Evolutionary conservation across 495 filamentous ascomycete genomes (phyloP).

Genomic region (Apodospora peruviana): DNA sequence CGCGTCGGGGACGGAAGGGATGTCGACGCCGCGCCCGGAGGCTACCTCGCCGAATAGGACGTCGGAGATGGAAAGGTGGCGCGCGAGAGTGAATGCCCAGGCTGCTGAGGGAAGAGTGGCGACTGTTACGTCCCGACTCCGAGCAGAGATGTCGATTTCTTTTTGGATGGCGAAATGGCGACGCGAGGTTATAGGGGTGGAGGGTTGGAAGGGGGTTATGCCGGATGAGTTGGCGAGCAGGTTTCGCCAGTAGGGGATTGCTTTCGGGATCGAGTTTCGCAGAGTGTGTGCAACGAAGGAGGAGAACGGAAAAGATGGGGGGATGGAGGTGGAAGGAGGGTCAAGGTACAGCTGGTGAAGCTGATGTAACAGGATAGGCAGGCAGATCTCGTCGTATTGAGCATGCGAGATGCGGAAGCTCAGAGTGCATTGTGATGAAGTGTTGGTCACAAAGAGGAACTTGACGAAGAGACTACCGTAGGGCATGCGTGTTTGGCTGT

Average conservation of each 20-base stretch:
- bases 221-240: conserved; percentile 45
- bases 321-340: neutral
- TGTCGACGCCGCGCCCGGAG: conserved; percentile 50
- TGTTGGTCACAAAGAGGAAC: conserved; percentile 52
- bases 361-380: conserved; percentile 54
- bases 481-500: conserved; percentile 43
- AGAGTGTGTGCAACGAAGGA: conserved; percentile 49
- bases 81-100: conserved; percentile 57
- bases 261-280: conserved; percentile 20
- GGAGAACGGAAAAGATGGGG: conserved; percentile 52
- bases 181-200: conserved; percentile 20
- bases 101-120: conserved; percentile 55
- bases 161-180: conserved; percentile 32
- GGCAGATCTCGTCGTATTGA: conserved; percentile 68
- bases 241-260: conserved; percentile 52
- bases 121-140: conserved; percentile 46
- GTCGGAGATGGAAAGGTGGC: conserved; percentile 40
- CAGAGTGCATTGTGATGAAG: conserved; percentile 47
- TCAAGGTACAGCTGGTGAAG: conserved; percentile 32
- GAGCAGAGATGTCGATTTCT: conserved; percentile 36
- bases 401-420: conserved; percentile 65
- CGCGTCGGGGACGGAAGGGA: conserved; percentile 37
- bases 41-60: conserved; percentile 58
- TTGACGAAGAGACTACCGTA: conserved; percentile 61
- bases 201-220: conserved; percentile 38